phyloP scores from a whole-genome alignment of 345 rosid species.

The Corchorus olitorius region DNA sequence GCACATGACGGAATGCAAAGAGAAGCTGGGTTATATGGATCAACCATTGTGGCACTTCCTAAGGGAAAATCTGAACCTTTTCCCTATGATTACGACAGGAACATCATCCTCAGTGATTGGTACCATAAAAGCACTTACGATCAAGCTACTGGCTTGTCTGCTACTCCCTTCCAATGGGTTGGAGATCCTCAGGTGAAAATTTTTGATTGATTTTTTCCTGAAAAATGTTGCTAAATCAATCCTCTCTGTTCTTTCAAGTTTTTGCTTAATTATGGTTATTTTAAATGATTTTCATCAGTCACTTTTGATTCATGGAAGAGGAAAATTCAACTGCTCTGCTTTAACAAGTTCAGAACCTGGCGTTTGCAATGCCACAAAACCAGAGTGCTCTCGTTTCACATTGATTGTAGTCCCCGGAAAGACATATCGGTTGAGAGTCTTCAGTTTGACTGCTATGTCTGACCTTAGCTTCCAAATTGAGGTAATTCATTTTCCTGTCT shows the following conservation, averaged over 20 bases:
- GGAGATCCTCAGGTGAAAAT: slow-evolving; percentile 67
- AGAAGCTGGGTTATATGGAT: slow-evolving; percentile 68
- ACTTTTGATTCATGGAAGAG: slow-evolving; percentile 72
- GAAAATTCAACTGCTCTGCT: slow-evolving; percentile 58
- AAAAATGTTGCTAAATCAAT: background rate
- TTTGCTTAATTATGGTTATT: background rate
- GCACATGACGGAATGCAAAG: slow-evolving; percentile 86
- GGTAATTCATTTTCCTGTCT: slow-evolving; percentile 31
- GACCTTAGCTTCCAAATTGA: slow-evolving; percentile 80
- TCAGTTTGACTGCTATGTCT: slow-evolving; percentile 58
- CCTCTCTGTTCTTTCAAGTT: background rate
- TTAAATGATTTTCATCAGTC: slow-evolving; percentile 40
- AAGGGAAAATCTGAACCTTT: slow-evolving; percentile 61
- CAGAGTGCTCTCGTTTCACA: slow-evolving; percentile 48
- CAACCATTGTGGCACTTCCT: slow-evolving; percentile 53
- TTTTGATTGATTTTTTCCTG: background rate
- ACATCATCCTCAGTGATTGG: slow-evolving; percentile 73
- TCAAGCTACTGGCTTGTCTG: slow-evolving; percentile 57
- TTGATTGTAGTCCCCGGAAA: slow-evolving; percentile 58
- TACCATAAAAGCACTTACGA: slow-evolving; percentile 67
- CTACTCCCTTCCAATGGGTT: slow-evolving; percentile 68
- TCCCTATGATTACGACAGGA: slow-evolving; percentile 56
- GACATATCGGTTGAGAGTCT: slow-evolving; percentile 61
- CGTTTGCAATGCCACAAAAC: slow-evolving; percentile 47
- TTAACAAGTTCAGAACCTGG: slow-evolving; percentile 19